A percentile compares a stretch with the other conserved stretches of the same genome.
phyloP scores from a whole-genome alignment of 495 filamentous ascomycete genomes.

The Apodospora peruviana region DNA sequence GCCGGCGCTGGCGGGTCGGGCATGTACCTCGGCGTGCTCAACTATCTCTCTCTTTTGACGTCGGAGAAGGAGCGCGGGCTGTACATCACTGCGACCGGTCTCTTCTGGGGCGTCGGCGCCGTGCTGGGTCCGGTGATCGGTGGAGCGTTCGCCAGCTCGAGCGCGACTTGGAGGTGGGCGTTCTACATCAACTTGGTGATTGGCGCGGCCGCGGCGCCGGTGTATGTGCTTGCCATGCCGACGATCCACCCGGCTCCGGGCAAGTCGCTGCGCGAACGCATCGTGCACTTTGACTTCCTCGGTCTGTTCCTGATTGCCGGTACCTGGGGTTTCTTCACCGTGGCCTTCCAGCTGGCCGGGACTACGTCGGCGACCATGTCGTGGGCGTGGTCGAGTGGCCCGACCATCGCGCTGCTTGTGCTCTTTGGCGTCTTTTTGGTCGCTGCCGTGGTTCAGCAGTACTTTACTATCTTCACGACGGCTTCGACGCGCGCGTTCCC shows the following conservation, averaged over 20 bases:
- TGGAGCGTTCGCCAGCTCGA: slow-evolving; percentile 43
- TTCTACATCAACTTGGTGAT: slow-evolving; percentile 49
- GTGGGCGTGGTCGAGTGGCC: slow-evolving; percentile 47
- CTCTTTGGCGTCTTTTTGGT: slow-evolving; percentile 47
- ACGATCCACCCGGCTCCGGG: slow-evolving; percentile 37
- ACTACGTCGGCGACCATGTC: too few species aligned
- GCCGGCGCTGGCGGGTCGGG: slow-evolving; percentile 44
- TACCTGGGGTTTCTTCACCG: slow-evolving; percentile 35
- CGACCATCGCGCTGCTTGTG: slow-evolving; percentile 50
- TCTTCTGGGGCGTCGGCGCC: slow-evolving; percentile 32
- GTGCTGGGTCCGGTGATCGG: slow-evolving; percentile 39
- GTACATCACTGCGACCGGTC: slow-evolving; percentile 25
- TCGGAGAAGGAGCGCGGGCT: slow-evolving; percentile 37
- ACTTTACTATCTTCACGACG: slow-evolving; percentile 46
- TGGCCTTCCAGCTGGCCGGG: slow-evolving; percentile 56
- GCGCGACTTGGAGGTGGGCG: slow-evolving; percentile 43
- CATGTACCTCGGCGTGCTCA: slow-evolving; percentile 32
- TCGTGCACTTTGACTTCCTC: slow-evolving; percentile 40
- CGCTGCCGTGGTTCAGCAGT: slow-evolving; percentile 46
- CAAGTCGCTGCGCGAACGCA: slow-evolving; percentile 26
- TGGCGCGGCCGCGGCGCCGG: slow-evolving; percentile 41
- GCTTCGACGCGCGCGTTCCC: slow-evolving; percentile 47
- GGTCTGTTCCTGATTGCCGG: slow-evolving; percentile 40
- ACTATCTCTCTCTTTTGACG: slow-evolving; percentile 48
- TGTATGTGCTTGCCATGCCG: slow-evolving; percentile 54